Conservation (phyloP, 2,329 filamentous ascomycete species). For the Sporothrix curviconia region DNA sequence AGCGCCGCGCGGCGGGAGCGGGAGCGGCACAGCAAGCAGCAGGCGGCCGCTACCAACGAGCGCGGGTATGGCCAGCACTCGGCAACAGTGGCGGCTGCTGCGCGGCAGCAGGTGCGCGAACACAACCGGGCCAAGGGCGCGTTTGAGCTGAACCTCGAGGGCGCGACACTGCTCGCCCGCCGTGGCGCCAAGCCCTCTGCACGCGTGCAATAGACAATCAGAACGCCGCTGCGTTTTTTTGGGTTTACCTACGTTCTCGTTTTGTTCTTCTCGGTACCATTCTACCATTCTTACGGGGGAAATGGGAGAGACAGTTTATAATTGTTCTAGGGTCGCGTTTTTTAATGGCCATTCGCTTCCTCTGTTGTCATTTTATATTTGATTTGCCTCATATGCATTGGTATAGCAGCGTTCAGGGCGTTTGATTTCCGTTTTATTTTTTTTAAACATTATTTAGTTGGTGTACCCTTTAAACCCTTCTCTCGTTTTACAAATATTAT, state of each 20-base stretch:
- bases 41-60: slow-evolving; percentile 31
- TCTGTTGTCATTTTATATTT: neutral
- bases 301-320: no score
- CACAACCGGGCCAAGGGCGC: slow-evolving; percentile 65
- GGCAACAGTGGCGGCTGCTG: slow-evolving; percentile 73
- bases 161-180: slow-evolving; percentile 79
- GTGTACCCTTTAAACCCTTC: neutral
- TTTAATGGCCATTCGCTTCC: no score
- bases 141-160: slow-evolving; percentile 88
- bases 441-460: no score
- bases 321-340: no score
- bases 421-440: neutral
- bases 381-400: neutral
- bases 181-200: slow-evolving; percentile 49
- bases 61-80: slow-evolving; percentile 87
- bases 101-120: slow-evolving; percentile 68
- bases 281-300: no score
- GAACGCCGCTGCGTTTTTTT: neutral
- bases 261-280: no score
- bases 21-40: slow-evolving; percentile 34
- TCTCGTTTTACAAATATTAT: neutral
- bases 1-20: slow-evolving; percentile 45
- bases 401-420: slow-evolving; percentile 1
- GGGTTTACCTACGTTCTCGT: neutral
- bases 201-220: slow-evolving; percentile 30